These are phyloP conservation scores for Farysia itapuensis DNA, from an alignment of 1,284 basidiomycete genomes.

Conservation along the genomic window DNA sequence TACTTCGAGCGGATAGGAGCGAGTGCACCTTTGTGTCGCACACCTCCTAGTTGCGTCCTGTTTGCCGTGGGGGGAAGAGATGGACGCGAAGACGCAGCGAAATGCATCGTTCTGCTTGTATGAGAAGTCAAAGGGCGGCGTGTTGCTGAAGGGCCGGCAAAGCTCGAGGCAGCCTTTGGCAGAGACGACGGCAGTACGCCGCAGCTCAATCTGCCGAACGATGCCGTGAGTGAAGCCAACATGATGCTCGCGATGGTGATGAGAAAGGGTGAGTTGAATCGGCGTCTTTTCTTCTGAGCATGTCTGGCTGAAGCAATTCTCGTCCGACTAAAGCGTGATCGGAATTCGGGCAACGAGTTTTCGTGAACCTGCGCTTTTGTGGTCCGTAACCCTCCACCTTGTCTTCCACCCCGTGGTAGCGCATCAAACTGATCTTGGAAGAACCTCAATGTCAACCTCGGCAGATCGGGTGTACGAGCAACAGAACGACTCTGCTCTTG, in stretches of 20 bases:
- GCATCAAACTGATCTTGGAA: no score
- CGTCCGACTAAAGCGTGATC: no score
- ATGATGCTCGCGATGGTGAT: no score
- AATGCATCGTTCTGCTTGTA: slow-evolving; percentile 10
- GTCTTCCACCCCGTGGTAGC: no score
- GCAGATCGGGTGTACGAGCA: slow-evolving; percentile 50
- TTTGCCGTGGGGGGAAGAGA: not conserved
- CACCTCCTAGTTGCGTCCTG: slow-evolving; percentile 36
- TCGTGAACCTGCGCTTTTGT: no score
- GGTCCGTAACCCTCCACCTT: no score
- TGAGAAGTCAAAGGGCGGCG: not conserved
- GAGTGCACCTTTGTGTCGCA: slow-evolving; percentile 67
- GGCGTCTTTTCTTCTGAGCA: no score
- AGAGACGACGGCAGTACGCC: not conserved
- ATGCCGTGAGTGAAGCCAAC: slow-evolving; percentile 1
- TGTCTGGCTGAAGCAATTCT: no score
- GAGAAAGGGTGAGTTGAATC: no score
- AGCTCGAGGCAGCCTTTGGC: not conserved
- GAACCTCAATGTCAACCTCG: slow-evolving; percentile 40
- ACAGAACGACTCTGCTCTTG: slow-evolving; percentile 54
- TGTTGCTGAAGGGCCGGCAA: not conserved
- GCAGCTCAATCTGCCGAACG: slow-evolving; percentile 3
- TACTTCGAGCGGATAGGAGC: slow-evolving; percentile 80
- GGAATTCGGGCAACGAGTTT: no score
- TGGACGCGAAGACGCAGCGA: not conserved